Conservation (phyloP, 768 basidiomycete genomes). For the Lactarius akahatsu region DNA sequence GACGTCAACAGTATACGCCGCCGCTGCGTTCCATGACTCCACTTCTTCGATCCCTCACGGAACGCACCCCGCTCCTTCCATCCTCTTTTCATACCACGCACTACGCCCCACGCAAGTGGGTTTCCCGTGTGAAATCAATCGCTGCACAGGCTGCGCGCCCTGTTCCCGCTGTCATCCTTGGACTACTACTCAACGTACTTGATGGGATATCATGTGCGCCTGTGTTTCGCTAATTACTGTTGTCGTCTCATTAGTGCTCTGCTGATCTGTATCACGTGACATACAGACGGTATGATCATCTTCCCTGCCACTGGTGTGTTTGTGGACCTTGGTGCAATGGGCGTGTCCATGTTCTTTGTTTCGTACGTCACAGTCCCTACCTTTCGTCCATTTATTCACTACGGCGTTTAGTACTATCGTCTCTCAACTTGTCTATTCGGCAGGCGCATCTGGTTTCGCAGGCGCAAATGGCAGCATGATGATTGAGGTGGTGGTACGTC, state of each 20-base stretch:
- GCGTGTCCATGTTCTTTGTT: conserved; percentile 95
- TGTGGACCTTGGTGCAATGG: conserved; percentile 75
- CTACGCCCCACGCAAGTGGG: conserved; percentile 16
- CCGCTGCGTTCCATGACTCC: not conserved
- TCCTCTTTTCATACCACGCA: conserved; percentile 14
- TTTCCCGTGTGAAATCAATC: conserved; percentile 11
- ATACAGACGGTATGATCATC: conserved; percentile 87
- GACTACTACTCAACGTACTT: conserved; percentile 82
- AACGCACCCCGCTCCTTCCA: conserved; percentile 25
- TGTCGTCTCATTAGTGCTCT: not conserved
- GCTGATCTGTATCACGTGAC: not conserved
- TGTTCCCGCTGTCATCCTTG: conserved; percentile 84
- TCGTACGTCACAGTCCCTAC: conserved; percentile 46
- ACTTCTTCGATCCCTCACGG: conserved; percentile 18
- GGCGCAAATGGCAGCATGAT: conserved; percentile 96
- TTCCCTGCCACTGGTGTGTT: conserved; percentile 87
- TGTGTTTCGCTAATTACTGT: not conserved
- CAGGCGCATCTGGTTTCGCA: conserved; percentile 86
- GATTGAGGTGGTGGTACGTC: conserved; percentile 89
- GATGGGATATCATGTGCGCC: conserved; percentile 89
- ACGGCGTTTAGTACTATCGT: conserved; percentile 55
- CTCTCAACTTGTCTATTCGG: conserved; percentile 79
- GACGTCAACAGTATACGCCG: not conserved
- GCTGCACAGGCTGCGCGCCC: conserved; percentile 37
- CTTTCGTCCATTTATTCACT: not conserved